Conservation (phyloP, 805 yeast genomes). For the Saccharomycopsis oosterbeekiorum region DNA sequence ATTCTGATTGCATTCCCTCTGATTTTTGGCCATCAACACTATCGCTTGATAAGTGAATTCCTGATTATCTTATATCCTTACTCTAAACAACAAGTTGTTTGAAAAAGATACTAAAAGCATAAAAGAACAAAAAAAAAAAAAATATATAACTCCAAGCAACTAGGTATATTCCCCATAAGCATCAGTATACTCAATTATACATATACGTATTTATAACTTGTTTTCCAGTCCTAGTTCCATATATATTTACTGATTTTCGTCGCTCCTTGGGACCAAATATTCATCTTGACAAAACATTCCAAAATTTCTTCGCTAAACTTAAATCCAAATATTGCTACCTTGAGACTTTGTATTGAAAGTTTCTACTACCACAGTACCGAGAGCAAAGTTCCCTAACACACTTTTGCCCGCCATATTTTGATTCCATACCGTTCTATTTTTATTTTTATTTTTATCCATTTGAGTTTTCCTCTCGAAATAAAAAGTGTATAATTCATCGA, state of each 20-base stretch:
- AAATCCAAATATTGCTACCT: conserved; percentile 6
- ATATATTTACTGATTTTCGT: not conserved
- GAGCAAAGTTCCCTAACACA: conserved; percentile 17
- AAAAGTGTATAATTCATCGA: conserved; percentile 9
- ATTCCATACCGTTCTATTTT: not conserved
- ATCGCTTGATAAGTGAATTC: too few species aligned
- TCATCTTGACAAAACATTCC: not conserved
- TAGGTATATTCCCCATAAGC: too few species aligned
- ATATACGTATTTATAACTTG: not conserved
- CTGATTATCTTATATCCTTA: too few species aligned
- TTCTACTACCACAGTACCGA: conserved; percentile 13
- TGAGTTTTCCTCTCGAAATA: conserved; percentile 7
- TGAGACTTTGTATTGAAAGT: conserved; percentile 12
- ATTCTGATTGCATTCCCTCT: too few species aligned
- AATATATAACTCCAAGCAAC: too few species aligned
- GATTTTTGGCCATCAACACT: too few species aligned
- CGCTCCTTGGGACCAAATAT: not conserved
- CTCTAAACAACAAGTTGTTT: too few species aligned
- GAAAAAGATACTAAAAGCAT: too few species aligned
- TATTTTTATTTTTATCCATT: not conserved
- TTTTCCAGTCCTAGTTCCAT: not conserved
- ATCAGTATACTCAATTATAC: not conserved
- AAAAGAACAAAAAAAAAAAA: too few species aligned
- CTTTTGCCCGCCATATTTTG: not conserved
- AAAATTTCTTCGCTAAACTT: conserved; percentile 13